These are phyloP conservation scores for Fusarium hainanense DNA, from an alignment of 2,329 filamentous ascomycete species.

Conservation along the genomic window DNA sequence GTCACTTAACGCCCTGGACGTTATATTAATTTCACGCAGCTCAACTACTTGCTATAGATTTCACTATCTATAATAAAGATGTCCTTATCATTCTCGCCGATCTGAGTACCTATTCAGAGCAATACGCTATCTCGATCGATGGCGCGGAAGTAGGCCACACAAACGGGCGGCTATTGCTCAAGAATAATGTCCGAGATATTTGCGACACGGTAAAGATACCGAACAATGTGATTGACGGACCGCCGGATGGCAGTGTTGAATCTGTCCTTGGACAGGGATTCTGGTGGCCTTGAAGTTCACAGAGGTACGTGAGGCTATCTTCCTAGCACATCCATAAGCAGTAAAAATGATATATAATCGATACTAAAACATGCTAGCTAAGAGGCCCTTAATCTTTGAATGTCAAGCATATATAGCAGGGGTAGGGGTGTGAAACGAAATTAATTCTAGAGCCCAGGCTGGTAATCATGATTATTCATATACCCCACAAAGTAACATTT, in stretches of 20 bases:
- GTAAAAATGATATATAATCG: not conserved
- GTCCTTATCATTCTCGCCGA: no score
- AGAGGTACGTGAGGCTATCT: not conserved
- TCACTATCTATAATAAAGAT: no score
- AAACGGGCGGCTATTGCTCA: not conserved
- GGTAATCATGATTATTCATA: not conserved
- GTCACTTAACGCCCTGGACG: no score
- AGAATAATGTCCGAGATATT: not conserved
- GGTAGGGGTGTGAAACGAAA: not conserved
- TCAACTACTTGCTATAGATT: no score
- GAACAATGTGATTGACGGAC: not conserved
- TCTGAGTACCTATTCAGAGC: no score
- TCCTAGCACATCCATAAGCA: not conserved
- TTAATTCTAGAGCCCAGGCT: not conserved
- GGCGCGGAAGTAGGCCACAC: no score
- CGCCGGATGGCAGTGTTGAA: not conserved
- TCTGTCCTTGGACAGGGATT: not conserved
- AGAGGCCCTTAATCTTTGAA: not conserved
- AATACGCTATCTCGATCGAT: no score
- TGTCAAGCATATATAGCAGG: not conserved
- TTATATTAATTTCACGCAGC: no score
- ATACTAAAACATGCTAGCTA: not conserved
- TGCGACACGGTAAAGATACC: not conserved
- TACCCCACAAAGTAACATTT: not conserved
- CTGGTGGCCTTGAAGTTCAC: rapidly evolving